Evolutionary conservation across 495 filamentous ascomycete species (phyloP), one percentile per base, ranked within the genome.

Genomic region (Halenospora varia): DNA sequence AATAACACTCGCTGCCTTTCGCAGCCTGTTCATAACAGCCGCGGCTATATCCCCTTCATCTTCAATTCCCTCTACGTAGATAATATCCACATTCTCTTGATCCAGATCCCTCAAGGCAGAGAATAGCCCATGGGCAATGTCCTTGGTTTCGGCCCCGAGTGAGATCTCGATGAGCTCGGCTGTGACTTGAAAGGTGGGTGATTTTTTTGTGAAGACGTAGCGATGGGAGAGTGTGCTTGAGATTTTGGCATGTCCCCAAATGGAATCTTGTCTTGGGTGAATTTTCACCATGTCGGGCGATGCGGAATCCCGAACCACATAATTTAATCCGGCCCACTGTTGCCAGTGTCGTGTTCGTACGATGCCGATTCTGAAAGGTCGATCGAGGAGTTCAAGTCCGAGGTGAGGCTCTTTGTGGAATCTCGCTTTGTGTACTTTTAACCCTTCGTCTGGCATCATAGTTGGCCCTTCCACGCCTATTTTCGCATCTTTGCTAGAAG

Each of bases 21-120:
- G 76, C 8, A 97, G 73, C 61, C 93, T 77, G 66, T 98, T 98
- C 95, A 98, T 97, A 45, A 98, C 85, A 9, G 94, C 95, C 17
- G 91, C 88, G n/a, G 91, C 90, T 54, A 92, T 83, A 65, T 90
- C 87, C 39, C 86, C 86, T 41, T 88, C 82, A 62, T 94, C 92
- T 35, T 82, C 75, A 42, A 96, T 88, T 10, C 93, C 92, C 69
- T 99, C 94, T 3, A 97, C 90, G 63, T 90, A 88, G 57, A 99
- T 97, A 8, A 89, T 78, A 71, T 93, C 86, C 9, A 91, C 90
- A 35, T 83, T 79, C 49, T 82, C 73, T 60, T 83, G 78, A 70
- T 98, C 94, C 54, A 99, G 80, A 59, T 89, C 89, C 42, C 94
- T 78, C 51, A 99, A 75, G 6, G 88, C 89, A 23, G 91, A 86